Base-by-base conservation (phyloP, 257 asterid species). In the Penstemon newberryi region DNA sequence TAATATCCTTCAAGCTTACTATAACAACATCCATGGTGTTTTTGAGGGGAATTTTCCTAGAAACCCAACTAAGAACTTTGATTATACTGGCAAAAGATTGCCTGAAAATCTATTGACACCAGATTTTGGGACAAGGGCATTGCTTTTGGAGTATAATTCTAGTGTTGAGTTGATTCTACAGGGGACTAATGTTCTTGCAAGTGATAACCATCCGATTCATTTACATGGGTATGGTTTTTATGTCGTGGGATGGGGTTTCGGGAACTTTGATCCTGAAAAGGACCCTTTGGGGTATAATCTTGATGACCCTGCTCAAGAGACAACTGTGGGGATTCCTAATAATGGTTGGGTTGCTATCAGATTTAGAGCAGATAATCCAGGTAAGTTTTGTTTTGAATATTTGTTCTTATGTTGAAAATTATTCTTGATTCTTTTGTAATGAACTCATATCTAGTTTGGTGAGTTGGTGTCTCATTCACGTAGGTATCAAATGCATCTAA, bases 181-280 rank as follows among this genome's bases (percentile, higher is more conserved):
- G 70, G 86, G 86, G 38, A 85, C 87, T 7, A 83, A 76, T 63
- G 68, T 85, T 61, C 56, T 85, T 7, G 87, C 88, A 2, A 75
- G 82, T 67, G 91, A 85, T 11, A 83, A 83, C n/a, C 91, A 85
- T 55, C 88, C 86, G 0, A 77, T 85, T 53, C 91, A 85, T 63
- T 45, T 85, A 38, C 88, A 83, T 60, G 88, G 91, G 3, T 81
- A 74, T 44, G 83, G 82, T 1, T 85, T 81, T 46, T 70, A 79
- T 54, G 85, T 83, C 0, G 82, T 85, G 6, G 91, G 86, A 1
- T 80, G 76, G 79, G 91, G 91, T 1, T 83, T 85, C 41, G 91
- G 91, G 3, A 81, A 85, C 41, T 83, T 80, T 15, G 79, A 85
- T n/a, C 66, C 74, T 2, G 37, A 53, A 8, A 80, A 57, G 7